phyloP scores from a whole-genome alignment of 192 early-diverging fungal species.

The Linnemannia elongata region DNA sequence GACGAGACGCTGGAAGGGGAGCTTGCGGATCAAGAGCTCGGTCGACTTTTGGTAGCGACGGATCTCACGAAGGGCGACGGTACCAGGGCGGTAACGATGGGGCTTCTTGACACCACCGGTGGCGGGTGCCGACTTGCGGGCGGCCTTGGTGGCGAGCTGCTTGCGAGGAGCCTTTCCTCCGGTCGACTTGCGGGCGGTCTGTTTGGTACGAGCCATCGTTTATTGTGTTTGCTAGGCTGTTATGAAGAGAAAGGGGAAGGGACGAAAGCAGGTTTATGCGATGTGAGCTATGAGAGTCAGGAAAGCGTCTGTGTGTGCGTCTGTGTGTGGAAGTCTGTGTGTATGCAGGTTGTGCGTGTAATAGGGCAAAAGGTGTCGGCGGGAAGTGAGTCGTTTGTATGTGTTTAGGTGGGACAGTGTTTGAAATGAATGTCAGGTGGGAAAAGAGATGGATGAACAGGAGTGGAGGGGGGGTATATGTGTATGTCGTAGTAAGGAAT shows the following conservation, averaged over 20 bases:
- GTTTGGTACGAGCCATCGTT: conserved; percentile 78
- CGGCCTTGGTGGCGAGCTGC: conserved; percentile 96
- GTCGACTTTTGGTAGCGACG: conserved; percentile 97
- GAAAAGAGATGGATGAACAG: neutral
- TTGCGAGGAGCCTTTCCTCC: conserved; percentile 99
- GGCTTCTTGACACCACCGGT: conserved; percentile 97
- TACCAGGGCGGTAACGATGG: conserved; percentile 91
- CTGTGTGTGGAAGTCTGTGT: neutral
- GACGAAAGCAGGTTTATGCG: neutral
- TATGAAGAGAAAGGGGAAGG: neutral
- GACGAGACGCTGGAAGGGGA: conserved; percentile 95
- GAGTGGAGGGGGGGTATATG: no score
- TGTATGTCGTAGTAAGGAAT: no score
- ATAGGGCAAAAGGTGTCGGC: neutral
- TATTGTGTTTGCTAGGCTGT: conserved; percentile 84
- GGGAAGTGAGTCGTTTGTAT: conserved; percentile 9
- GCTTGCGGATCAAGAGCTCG: conserved; percentile 94
- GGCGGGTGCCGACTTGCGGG: conserved; percentile 94
- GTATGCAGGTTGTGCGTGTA: conserved; percentile 1
- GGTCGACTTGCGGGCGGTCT: conserved; percentile 99
- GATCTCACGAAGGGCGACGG: conserved; percentile 93
- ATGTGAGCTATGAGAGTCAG: neutral
- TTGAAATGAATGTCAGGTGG: neutral
- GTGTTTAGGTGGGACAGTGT: conserved; percentile 6
- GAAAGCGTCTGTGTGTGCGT: neutral